Base-by-base conservation (phyloP, 2,329 filamentous ascomycete genomes). In the Epichloe typhina region DNA sequence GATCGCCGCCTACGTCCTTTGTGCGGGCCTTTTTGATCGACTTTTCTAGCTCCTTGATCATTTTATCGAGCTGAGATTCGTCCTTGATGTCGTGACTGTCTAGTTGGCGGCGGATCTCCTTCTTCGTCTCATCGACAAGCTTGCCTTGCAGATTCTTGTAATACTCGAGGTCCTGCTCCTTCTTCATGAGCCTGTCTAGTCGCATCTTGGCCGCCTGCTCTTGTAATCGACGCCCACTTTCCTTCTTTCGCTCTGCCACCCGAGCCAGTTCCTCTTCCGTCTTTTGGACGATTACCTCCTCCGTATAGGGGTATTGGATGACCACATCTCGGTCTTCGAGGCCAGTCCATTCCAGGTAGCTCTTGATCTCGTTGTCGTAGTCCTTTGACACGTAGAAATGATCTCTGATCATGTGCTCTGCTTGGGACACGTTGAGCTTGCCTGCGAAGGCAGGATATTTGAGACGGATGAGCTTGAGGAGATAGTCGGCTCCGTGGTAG, bases 191-290 rank as follows among this genome's bases (percentile, higher is more conserved):
- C 61, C 95, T 95, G 57, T 98, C 93, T 0, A 98, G 72, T 7
- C 93, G 84, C 88, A 96, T 95, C 68, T 95, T 97, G 9, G 91
- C 91, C 0, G 93, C 93, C 67, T 98, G 93, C 61, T 96, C 89
- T 66, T 98, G 93, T 26, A 98, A 65, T 44, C 94, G 77, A 56
- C 93, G 77, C 0, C 93, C 93, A 58, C 88, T 93, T 68, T 98
- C 93, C 65, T 94, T 95, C 63, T 95, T 88, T 64, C 91, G 85
- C 72, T 98, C 93, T 11, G 91, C 89, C 56, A 94, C 88, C 40
- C 82, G 78, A 2, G 87, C 88, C 15, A 98, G 76, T 65, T 98
- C 93, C 64, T 97, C 93, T 62, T 95, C 88, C 2, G 85, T 93
- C 71, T 98, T 98, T 64, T 95, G 87, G 0, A 90, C 69, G 2